Conservation (phyloP, 2,329 filamentous ascomycete species). For the Fusarium succisae region DNA sequence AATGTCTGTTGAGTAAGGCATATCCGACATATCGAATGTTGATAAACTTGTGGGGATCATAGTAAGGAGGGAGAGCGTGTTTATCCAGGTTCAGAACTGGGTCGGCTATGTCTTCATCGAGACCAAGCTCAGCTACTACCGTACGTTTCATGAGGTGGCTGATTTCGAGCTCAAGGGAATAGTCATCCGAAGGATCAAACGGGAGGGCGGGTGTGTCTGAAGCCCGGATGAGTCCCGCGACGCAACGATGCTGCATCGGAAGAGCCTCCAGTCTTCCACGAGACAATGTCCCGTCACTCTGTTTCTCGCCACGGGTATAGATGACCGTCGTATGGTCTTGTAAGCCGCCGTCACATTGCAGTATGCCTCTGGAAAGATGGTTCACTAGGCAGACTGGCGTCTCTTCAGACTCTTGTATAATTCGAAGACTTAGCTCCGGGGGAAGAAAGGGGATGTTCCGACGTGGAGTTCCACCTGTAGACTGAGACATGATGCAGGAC, state of each 20-base stretch:
- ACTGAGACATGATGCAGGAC: background rate
- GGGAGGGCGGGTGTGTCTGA: background rate
- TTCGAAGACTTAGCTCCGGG: background rate
- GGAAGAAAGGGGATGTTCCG: background rate
- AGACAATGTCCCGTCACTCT: background rate
- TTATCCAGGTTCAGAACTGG: background rate
- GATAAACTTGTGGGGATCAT: background rate
- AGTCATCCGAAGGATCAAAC: background rate
- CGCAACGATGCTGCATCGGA: background rate
- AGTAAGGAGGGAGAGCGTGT: background rate
- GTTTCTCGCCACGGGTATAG: background rate
- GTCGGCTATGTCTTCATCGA: background rate
- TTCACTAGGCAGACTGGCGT: background rate
- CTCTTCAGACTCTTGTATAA: background rate
- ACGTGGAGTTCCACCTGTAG: background rate
- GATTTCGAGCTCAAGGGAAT: background rate
- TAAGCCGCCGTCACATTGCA: background rate
- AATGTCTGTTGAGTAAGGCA: background rate
- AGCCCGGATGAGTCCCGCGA: background rate
- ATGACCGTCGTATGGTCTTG: background rate
- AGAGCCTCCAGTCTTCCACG: background rate
- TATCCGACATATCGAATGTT: background rate
- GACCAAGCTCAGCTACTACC: background rate
- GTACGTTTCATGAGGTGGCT: background rate
- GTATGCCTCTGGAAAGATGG: background rate